Evolutionary conservation across 257 asterid genomes (phyloP), one percentile per base, ranked within the genome.

Genomic region (Primulina huaijiensis): DNA sequence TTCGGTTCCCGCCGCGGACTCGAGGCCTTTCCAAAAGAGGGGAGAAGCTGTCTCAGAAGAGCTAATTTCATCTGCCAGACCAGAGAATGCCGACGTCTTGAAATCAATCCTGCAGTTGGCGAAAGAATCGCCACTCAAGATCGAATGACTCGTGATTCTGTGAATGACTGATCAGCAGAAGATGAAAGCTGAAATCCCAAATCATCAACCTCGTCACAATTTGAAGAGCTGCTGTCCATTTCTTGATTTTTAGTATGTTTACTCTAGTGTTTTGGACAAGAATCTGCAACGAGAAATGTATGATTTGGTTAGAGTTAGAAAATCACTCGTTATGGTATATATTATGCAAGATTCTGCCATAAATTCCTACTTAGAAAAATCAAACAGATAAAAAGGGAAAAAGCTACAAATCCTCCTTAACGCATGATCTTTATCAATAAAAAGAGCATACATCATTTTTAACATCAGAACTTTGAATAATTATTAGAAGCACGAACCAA

Each of bases 41-140:
- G 96, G 91, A 10, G 96, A 90, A 3, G 87, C 82, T 1, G 79
- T 79, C 29, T 87, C 96, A 0, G 90, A 76, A 59, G 69, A 83
- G 77, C 91, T 81, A 59, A 72, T 82, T 10, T 86, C 92, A 73
- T 88, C 96, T 3, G 90, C 81, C 40, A 70, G 81, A 67, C 84
- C 92, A 1, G 95, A 81, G 69, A 87, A 86, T 2, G 82, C 84
- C 3, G 96, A 90, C 19, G 83, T 82, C 71, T 86, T 95, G 4
- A 97, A 93, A 59, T 65, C 78, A 52, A 90, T 86, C 75, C 97
- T 81, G 56, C 82, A 83, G 78, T 82, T 84, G 9, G 82, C 81
- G 34, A 87, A 93, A 50, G 99, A 90, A 68, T 82, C 83, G 8
- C 72, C 74, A 71, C 91, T 86, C 74, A 70, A 43, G 8, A 74